These are phyloP conservation scores for Panus rudis DNA, from an alignment of 768 basidiomycete species.

Conservation along the genomic window DNA sequence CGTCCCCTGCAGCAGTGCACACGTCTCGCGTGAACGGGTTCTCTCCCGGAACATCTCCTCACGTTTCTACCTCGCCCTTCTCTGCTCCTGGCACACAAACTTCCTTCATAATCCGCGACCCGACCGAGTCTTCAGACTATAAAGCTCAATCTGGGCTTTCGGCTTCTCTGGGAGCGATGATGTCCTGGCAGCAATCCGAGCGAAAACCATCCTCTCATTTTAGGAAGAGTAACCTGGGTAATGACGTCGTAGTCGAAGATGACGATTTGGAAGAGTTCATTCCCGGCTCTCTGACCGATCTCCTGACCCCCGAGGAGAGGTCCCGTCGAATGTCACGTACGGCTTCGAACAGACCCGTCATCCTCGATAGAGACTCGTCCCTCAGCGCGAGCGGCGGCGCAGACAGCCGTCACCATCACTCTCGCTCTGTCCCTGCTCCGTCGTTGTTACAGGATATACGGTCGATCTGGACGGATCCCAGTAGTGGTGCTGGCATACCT, in stretches of 20 bases:
- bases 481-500: conserved; percentile 17
- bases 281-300: conserved; percentile 80
- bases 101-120: conserved; percentile 38
- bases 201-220: background rate
- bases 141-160: conserved; percentile 46
- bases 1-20: conserved; percentile 28
- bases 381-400: conserved; percentile 15
- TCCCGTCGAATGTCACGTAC: conserved; percentile 75
- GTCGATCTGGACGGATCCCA: conserved; percentile 73
- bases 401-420: conserved; percentile 60
- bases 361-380: conserved; percentile 14
- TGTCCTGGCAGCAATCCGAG: conserved; percentile 30
- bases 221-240: conserved; percentile 9
- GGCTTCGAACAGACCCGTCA: conserved; percentile 34
- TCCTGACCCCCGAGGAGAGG: conserved; percentile 84
- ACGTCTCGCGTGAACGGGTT: conserved; percentile 36
- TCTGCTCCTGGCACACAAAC: conserved; percentile 65
- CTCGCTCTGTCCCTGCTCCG: conserved; percentile 75
- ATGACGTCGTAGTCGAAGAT: conserved; percentile 47
- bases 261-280: conserved; percentile 86
- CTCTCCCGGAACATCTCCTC: conserved; percentile 58
- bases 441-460: conserved; percentile 69
- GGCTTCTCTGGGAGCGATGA: conserved; percentile 56
- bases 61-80: conserved; percentile 57
- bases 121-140: conserved; percentile 24